These are phyloP conservation scores for Cercospora berteroae DNA, from an alignment of 2,329 filamentous ascomycete genomes.

Conservation along the genomic window DNA sequence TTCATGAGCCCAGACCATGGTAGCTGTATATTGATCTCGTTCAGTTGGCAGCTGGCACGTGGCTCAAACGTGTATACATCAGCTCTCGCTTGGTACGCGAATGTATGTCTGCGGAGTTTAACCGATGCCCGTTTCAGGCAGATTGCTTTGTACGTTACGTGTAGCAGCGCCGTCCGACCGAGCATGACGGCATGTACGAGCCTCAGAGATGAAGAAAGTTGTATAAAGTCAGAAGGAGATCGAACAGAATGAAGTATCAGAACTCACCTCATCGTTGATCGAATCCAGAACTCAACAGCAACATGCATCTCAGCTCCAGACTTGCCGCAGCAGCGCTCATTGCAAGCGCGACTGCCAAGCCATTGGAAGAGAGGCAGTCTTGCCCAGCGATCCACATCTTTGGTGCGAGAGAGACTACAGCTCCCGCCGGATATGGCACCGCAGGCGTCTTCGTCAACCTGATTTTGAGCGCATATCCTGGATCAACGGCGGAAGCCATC, in stretches of 20 bases:
- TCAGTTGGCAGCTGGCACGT: not conserved
- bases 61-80: not conserved
- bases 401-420: constrained; percentile 47
- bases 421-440: constrained; percentile 43
- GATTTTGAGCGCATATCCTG: constrained; percentile 42
- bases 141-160: not conserved
- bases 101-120: not conserved
- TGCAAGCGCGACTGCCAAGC: not conserved
- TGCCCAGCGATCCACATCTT: constrained; percentile 48
- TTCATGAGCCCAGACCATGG: not conserved
- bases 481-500: constrained; percentile 44
- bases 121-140: constrained; percentile 1
- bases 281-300: not conserved
- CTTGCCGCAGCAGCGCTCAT: not conserved
- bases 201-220: not conserved
- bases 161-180: not conserved
- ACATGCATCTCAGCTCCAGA: constrained; percentile 3
- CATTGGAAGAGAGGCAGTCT: constrained; percentile 8
- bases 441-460: constrained; percentile 43
- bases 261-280: not conserved
- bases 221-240: not conserved
- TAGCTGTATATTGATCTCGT: not conserved
- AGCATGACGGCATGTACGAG: not conserved
- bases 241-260: not conserved
- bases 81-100: not conserved